Evolutionary conservation across 306 rosid genomes (phyloP).

Genomic region (Sechiopsis laciniata): DNA sequence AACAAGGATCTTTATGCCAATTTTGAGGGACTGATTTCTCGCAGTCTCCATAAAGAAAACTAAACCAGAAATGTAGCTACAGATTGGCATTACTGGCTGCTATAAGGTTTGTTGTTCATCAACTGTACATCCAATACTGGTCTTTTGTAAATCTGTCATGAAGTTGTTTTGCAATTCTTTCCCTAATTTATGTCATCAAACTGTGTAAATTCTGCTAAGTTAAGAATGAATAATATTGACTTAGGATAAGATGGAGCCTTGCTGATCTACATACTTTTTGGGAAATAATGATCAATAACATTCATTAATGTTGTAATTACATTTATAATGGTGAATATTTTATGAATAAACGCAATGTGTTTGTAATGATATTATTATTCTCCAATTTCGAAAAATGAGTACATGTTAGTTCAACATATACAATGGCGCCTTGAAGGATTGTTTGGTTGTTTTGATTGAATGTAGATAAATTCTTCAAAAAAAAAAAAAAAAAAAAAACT

Average conservation of each 20-base stretch:
- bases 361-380: no score
- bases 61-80: constrained; percentile 2
- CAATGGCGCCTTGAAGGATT: no score
- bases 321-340: background rate
- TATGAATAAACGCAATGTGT: background rate
- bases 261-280: background rate
- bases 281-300: background rate
- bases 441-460: no score
- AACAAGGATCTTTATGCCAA: constrained; percentile 71
- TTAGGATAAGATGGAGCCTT: background rate
- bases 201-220: constrained; percentile 6
- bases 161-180: background rate
- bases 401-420: no score
- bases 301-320: background rate
- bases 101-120: background rate
- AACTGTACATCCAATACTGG: constrained; percentile 11
- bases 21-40: constrained; percentile 78
- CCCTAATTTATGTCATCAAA: background rate
- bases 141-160: background rate
- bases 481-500: no score
- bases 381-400: no score
- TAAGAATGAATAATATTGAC: constrained; percentile 3
- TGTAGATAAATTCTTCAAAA: no score
- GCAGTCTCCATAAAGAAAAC: constrained; percentile 44
- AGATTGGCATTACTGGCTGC: background rate